phyloP scores from a whole-genome alignment of 768 basidiomycete species.

The Russula abietina region DNA sequence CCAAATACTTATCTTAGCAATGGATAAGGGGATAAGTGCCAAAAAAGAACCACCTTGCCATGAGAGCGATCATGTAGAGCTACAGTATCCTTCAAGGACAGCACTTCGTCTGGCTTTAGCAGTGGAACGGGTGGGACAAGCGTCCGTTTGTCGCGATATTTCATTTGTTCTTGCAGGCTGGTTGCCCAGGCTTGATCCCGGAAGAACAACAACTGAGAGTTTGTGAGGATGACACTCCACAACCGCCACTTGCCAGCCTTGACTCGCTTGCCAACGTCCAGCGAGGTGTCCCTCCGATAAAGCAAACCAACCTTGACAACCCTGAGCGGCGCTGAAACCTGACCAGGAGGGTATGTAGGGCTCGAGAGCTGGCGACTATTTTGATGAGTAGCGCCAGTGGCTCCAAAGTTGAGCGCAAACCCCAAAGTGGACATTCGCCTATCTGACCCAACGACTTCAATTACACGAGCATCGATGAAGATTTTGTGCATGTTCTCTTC shows the following conservation, averaged over 20 bases:
- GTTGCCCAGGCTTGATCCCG: constrained; percentile 59
- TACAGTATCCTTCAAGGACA: constrained; percentile 70
- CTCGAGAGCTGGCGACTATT: constrained; percentile 29
- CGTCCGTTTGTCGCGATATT: constrained; percentile 32
- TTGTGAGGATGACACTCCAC: constrained; percentile 81
- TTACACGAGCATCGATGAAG: constrained; percentile 53
- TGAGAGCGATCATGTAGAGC: constrained; percentile 78
- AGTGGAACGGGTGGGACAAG: constrained; percentile 37
- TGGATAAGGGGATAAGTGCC: background rate
- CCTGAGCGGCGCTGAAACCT: constrained; percentile 47
- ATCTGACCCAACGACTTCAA: constrained; percentile 46
- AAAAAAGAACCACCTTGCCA: constrained; percentile 46
- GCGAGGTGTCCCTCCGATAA: constrained; percentile 71
- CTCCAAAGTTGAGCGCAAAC: constrained; percentile 38
- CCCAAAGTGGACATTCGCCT: constrained; percentile 38
- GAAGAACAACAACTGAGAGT: constrained; percentile 88
- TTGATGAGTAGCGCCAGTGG: constrained; percentile 27
- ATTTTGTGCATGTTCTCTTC: constrained; percentile 56
- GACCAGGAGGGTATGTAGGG: constrained; percentile 30
- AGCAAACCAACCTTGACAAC: constrained; percentile 78
- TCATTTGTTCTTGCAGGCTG: constrained; percentile 41
- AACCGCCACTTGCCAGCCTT: constrained; percentile 80
- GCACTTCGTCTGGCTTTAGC: constrained; percentile 78
- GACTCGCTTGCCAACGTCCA: constrained; percentile 72
- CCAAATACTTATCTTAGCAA: background rate